Evolutionary conservation across 805 yeast species (phyloP).

Genomic region (Yarrowia yakushimensis): DNA sequence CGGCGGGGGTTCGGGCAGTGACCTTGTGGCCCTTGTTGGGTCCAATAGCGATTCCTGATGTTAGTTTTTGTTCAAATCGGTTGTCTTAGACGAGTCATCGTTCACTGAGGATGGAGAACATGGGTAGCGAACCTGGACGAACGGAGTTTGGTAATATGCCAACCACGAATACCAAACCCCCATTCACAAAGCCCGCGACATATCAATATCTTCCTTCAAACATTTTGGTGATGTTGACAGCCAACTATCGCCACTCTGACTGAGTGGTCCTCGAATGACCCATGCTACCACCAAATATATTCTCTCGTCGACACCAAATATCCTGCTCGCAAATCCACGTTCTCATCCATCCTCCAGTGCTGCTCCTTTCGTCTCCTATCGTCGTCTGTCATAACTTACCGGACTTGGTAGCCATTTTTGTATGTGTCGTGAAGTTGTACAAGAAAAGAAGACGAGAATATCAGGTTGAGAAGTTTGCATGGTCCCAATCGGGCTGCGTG

Average conservation of each 20-base stretch:
- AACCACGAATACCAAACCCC: neutral
- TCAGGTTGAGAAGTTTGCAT: slow-evolving; percentile 23
- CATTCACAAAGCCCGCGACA: neutral
- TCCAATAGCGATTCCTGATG: slow-evolving; percentile 87
- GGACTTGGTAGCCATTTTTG: slow-evolving; percentile 31
- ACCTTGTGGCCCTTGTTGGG: slow-evolving; percentile 99
- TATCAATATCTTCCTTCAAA: neutral
- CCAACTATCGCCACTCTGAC: neutral
- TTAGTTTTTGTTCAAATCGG: neutral
- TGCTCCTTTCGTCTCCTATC: neutral
- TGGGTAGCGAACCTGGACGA: neutral
- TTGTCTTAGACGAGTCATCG: neutral
- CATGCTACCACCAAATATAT: neutral
- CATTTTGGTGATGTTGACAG: neutral
- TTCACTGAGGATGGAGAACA: neutral
- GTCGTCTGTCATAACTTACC: slow-evolving; percentile 21
- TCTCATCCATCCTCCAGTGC: neutral
- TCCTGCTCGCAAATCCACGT: neutral
- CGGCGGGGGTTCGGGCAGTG: slow-evolving; percentile 75
- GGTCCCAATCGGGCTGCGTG: slow-evolving; percentile 25
- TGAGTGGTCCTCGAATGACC: neutral
- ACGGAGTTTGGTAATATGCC: too few relatives aligned
- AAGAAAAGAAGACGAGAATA: slow-evolving; percentile 19
- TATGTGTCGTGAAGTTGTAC: slow-evolving; percentile 24
- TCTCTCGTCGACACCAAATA: slow-evolving; percentile 10